Conservation (phyloP, 192 early-diverging fungal species). For the Coemansia nantahalensis region DNA sequence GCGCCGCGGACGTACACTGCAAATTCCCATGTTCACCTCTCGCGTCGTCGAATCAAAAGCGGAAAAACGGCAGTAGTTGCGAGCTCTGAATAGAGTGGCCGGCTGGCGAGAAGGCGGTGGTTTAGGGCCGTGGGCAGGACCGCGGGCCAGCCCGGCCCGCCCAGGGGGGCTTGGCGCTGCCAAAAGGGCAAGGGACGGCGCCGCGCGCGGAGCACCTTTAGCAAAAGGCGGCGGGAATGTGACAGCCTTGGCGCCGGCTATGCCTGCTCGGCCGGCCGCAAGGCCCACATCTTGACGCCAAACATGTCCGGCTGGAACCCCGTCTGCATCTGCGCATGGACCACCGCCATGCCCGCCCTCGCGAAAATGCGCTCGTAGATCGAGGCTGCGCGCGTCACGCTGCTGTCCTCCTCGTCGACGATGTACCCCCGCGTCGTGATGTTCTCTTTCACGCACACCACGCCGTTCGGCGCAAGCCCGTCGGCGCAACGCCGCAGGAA, state of each 20-base stretch:
- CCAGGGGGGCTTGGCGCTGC: no score
- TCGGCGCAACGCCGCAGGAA: slow-evolving; percentile 78
- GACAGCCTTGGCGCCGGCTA: no score
- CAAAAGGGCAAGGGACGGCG: no score
- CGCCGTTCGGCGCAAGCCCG: slow-evolving; percentile 62
- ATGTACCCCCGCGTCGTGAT: slow-evolving; percentile 60
- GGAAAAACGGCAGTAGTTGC: no score
- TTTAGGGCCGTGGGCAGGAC: no score
- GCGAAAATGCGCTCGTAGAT: slow-evolving; percentile 61
- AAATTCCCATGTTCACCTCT: background rate
- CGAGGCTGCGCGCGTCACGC: slow-evolving; percentile 56
- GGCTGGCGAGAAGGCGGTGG: no score
- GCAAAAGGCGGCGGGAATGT: background rate
- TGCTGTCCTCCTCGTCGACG: slow-evolving; percentile 82
- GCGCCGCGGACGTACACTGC: no score
- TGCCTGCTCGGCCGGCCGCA: slow-evolving; percentile 9
- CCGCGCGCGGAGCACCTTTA: no score
- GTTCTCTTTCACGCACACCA: slow-evolving; percentile 95
- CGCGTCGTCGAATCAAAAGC: no score
- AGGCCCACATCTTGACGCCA: slow-evolving; percentile 66
- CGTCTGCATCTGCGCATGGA: slow-evolving; percentile 63
- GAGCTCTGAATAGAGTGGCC: no score
- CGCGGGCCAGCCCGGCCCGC: no score
- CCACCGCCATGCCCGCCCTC: slow-evolving; percentile 58
- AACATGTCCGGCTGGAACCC: slow-evolving; percentile 69